Evolutionary conservation across 2,329 filamentous ascomycete genomes (phyloP), one percentile per base, ranked within the genome.

Genomic region (Paecilomyces sp.): DNA sequence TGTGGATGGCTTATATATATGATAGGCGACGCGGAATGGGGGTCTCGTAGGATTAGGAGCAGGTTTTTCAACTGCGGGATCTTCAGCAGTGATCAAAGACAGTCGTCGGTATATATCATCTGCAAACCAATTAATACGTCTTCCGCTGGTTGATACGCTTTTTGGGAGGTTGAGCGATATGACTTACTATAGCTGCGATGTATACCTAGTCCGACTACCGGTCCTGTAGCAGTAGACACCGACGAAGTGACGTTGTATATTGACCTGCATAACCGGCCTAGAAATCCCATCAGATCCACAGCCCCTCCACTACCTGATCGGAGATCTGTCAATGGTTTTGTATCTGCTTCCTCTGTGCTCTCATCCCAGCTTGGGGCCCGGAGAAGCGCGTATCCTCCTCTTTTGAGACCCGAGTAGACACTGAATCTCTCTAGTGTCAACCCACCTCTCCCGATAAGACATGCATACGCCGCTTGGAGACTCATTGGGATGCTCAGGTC

Each of bases 381-480:
- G 61, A 89, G 80, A 18, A 97, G 85, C 56, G 88, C 84, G 77
- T 96, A 97, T 18, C 94, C 93, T 36, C 85, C 80, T 56, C 94
- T 84, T 71, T 89, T 94, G 67, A 99, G 79, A 57, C 92, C 88
- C 0, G 91, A 84, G 72, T 92, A 99, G 30, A 97, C 93, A 56
- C 89, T 90, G 67, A 91, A 97, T 68, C 91, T 86, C 66, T 95
- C 91, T 61, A 97, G 79, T 0, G 83, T 85, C 64, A 88, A 66
- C 9, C 80, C 82, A 30, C 76, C 88, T 25, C 84, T 79, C 1
- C 91, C 91, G 64, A 96, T 83, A 57, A 96, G 86, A 24, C 91
- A 83, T 4, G 92, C 85, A 78, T 97, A 97, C 0, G 92, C 92
- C 5, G 90, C 92, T 73, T 97, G 91, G 47, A 97, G 77, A 74